Evolutionary conservation across 2,329 filamentous ascomycete genomes (phyloP).

Genomic region (Thermomyces lanuginosus): DNA sequence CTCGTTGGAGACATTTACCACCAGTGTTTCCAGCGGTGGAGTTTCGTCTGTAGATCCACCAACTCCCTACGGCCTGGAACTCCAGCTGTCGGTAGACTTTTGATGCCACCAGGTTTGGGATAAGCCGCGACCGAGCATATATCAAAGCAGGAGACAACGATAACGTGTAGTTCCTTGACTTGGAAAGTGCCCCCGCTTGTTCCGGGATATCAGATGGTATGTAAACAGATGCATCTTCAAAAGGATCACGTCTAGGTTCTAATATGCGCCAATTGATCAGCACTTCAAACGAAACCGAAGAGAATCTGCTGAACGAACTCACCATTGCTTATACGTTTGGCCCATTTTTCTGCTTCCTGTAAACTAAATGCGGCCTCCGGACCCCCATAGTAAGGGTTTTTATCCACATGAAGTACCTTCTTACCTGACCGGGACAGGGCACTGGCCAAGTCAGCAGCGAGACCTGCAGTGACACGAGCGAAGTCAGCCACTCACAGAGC

Average conservation of each 20-base stretch:
- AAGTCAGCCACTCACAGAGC: slow-evolving; percentile 44
- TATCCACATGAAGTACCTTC: slow-evolving; percentile 78
- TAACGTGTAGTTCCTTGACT: slow-evolving; percentile 63
- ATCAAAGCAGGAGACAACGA: slow-evolving; percentile 74
- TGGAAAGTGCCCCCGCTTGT: slow-evolving; percentile 12
- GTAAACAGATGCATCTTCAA: slow-evolving; percentile 24
- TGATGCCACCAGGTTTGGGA: slow-evolving; percentile 73
- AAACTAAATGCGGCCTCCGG: slow-evolving; percentile 72
- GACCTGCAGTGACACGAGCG: slow-evolving; percentile 7
- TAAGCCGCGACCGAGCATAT: slow-evolving; percentile 62
- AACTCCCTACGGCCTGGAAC: slow-evolving; percentile 83
- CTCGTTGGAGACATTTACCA: slow-evolving; percentile 41
- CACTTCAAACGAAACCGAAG: slow-evolving; percentile 4
- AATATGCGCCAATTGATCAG: slow-evolving; percentile 3
- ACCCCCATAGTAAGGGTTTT: slow-evolving; percentile 76
- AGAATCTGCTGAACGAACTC: slow-evolving; percentile 6
- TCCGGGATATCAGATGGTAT: slow-evolving; percentile 10
- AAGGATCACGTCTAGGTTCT: slow-evolving; percentile 20
- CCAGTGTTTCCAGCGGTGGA: slow-evolving; percentile 9
- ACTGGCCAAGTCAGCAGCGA: slow-evolving; percentile 48
- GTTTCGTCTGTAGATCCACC: slow-evolving; percentile 55
- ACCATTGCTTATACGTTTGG: slow-evolving; percentile 30
- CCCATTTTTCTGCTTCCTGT: slow-evolving; percentile 66
- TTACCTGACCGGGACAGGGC: slow-evolving; percentile 83
- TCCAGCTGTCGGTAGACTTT: slow-evolving; percentile 78